Base-by-base conservation (phyloP, 768 basidiomycete species). In the Cystobasidiopsis lactophilus region DNA sequence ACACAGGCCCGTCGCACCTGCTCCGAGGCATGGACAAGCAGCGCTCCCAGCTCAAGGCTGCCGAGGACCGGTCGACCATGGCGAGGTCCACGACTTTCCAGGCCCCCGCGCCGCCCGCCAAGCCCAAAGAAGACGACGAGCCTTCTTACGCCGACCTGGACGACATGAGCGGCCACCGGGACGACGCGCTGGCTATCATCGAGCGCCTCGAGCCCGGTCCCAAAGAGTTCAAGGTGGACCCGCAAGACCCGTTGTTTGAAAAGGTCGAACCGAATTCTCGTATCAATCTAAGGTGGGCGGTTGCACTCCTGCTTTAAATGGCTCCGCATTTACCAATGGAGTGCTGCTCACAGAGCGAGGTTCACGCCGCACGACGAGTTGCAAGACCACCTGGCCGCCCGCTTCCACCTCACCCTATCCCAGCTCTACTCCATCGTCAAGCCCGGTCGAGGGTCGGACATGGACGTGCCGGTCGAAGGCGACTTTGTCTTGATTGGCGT, bases 401-500 rank as follows among this genome's bases (percentile, higher is more conserved):
- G 91, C 41, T 93, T 79, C 66, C 85, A 82, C 62, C 72, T 98
- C 40, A 79, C 85, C 0, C 86, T 88, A 0, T 89, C 88, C 1
- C 77, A 72, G 19, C 71, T 98, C 33, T 98, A 98, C 68, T 85
- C 86, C 9, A 74, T 79, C 43, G 73, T 86, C 40, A 77, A 82
- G 10, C 74, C 81, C 0, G 72, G 58, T 77, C 81, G 53, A 79
- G 47, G 41, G 9, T 31, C n/a, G 10, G 40, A 57, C 18, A 91
- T 86, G 65, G 88, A 95, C 41, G 75, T 98, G 1, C 89, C 91
- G 10, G 79, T 95, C 1, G 75, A 76, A 5, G 83, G 83, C 2
- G 93, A 96, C 66, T 96, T 85, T 82, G 74, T 95, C 39, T 89
- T 88, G 5, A 84, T 98, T 44, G 91, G 85, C 2, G 89, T 96